Conservation (phyloP, 202 grass and related monocot genomes). For the Brachypodium distachyon region DNA sequence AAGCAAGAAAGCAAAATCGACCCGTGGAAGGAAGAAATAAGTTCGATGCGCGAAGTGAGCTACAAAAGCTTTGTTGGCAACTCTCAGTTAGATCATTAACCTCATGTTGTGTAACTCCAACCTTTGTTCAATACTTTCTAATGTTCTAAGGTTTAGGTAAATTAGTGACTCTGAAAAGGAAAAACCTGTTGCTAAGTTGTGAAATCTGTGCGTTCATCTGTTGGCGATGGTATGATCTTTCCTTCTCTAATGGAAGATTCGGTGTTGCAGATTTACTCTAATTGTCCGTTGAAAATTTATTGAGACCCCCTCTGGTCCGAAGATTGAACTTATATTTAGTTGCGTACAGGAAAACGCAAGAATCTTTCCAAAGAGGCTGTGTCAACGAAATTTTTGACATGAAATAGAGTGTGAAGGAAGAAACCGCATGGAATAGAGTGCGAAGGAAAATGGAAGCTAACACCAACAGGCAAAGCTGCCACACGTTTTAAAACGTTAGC, state of each 20-base stretch:
- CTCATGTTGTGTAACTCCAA: background rate
- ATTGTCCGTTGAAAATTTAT: background rate
- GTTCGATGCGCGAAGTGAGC: background rate
- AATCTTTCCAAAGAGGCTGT: too few species aligned
- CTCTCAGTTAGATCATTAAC: background rate
- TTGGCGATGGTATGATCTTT: background rate
- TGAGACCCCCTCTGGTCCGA: too few species aligned
- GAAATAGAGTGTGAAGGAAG: too few species aligned
- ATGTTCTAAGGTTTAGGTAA: background rate
- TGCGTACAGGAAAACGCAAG: too few species aligned
- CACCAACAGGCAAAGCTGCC: too few species aligned
- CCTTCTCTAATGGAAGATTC: background rate
- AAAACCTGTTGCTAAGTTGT: background rate
- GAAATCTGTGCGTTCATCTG: background rate
- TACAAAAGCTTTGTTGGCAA: background rate
- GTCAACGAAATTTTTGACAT: too few species aligned
- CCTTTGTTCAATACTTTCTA: background rate
- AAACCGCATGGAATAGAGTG: too few species aligned
- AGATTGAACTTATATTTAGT: too few species aligned
- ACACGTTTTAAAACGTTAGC: too few species aligned
- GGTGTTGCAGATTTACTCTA: background rate
- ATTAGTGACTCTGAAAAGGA: background rate
- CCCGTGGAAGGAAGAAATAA: slow-evolving; percentile 61
- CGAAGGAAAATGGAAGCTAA: too few species aligned
- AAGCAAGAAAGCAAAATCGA: slow-evolving; percentile 55